Conservation (phyloP, 176 grass and related monocot species). For the Musa beccarii region DNA sequence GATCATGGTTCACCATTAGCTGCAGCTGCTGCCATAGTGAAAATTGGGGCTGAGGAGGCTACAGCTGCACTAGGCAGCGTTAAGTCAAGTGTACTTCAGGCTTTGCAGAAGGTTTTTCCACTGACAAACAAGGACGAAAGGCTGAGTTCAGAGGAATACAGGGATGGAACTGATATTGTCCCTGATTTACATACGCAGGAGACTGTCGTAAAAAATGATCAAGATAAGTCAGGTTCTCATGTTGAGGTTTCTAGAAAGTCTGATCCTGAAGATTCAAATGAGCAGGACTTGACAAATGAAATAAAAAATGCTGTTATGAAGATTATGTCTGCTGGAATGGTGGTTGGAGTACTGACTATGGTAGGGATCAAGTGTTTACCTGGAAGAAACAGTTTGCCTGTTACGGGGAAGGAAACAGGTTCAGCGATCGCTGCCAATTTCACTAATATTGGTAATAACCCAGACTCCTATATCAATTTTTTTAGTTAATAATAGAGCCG, state of each 20-base stretch:
- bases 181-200: conserved; percentile 19
- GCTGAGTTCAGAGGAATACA: conserved; percentile 22
- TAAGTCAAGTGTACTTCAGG: conserved; percentile 79
- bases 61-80: conserved; percentile 63
- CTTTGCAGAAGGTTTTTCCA: conserved; percentile 82
- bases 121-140: conserved; percentile 47
- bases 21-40: conserved; percentile 77
- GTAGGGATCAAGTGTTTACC: conserved; percentile 54
- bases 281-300: conserved; percentile 28
- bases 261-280: conserved; percentile 12
- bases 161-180: conserved; percentile 18
- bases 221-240: conserved; percentile 6
- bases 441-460: conserved; percentile 35
- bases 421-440: conserved; percentile 34
- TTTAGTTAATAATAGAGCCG: not conserved
- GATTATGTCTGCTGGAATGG: conserved; percentile 53
- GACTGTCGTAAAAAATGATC: conserved; percentile 6
- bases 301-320: conserved; percentile 42
- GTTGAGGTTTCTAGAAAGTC: not conserved
- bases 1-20: conserved; percentile 66
- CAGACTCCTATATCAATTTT: not conserved
- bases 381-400: conserved; percentile 42
- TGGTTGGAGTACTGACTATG: conserved; percentile 54
- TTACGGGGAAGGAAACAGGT: conserved; percentile 29
- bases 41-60: conserved; percentile 72